Conservation (phyloP, 2,329 filamentous ascomycete genomes). For the Chaetomiaceae sp. region DNA sequence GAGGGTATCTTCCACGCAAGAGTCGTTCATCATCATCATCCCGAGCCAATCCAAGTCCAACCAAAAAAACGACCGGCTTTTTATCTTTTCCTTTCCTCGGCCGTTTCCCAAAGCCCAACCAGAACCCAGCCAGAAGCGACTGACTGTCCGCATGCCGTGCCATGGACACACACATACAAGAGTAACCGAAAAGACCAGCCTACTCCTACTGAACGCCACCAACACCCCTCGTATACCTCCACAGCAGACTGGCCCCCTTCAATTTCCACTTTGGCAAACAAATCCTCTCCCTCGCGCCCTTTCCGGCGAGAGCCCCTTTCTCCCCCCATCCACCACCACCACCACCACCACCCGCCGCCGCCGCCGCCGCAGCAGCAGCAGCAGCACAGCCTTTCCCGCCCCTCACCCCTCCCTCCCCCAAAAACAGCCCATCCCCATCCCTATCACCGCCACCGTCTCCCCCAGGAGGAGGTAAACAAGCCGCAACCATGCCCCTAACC, state of each 20-base stretch:
- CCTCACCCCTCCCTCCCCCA: neutral
- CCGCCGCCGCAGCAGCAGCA: too few relatives aligned
- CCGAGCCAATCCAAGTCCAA: neutral
- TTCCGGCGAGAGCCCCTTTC: neutral
- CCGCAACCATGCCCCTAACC: slow-evolving; percentile 30
- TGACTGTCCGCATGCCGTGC: neutral
- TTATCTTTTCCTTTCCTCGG: neutral
- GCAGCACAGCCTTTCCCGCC: too few relatives aligned
- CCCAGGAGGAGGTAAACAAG: neutral
- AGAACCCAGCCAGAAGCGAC: slow-evolving; percentile 8
- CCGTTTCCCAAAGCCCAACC: too few relatives aligned
- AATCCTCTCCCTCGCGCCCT: slow-evolving; percentile 7
- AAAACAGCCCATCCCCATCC: neutral
- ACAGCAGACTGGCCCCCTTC: slow-evolving; percentile 31
- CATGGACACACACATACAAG: neutral
- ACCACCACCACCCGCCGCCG: too few relatives aligned
- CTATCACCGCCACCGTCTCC: neutral
- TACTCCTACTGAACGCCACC: neutral
- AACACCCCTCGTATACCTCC: slow-evolving; percentile 28
- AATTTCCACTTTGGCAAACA: slow-evolving; percentile 21
- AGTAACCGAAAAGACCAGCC: neutral
- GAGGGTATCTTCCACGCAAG: slow-evolving; percentile 12
- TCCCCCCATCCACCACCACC: neutral
- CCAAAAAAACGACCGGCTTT: slow-evolving; percentile 2
- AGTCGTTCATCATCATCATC: neutral